phyloP scores from a whole-genome alignment of 805 yeast species.

The Pichia kluyveri region DNA sequence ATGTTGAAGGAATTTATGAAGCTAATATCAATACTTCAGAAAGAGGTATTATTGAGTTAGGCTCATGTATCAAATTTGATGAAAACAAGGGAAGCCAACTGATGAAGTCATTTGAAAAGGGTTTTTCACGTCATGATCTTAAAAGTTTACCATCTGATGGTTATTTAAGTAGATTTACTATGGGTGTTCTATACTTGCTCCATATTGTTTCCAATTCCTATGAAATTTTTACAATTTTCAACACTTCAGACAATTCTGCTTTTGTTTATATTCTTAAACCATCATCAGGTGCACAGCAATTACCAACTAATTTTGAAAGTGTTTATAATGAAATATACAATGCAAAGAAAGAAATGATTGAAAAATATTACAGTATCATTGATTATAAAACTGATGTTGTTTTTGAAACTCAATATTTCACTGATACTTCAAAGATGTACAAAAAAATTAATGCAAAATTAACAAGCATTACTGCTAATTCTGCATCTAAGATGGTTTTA shows the following conservation, averaged over 20 bases:
- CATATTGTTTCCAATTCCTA: slow-evolving; percentile 69
- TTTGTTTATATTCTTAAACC: slow-evolving; percentile 59
- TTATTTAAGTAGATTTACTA: slow-evolving; percentile 46
- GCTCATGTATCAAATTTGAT: slow-evolving; percentile 62
- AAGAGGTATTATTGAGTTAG: slow-evolving; percentile 71
- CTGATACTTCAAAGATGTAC: slow-evolving; percentile 45
- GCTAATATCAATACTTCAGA: slow-evolving; percentile 57
- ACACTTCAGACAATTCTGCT: slow-evolving; percentile 48
- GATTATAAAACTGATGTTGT: slow-evolving; percentile 42
- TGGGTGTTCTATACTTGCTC: slow-evolving; percentile 54
- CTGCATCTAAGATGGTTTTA: slow-evolving; percentile 54
- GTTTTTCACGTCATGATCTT: slow-evolving; percentile 61
- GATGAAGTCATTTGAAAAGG: slow-evolving; percentile 77
- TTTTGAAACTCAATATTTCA: slow-evolving; percentile 48
- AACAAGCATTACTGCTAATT: slow-evolving; percentile 51
- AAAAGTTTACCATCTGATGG: slow-evolving; percentile 35
- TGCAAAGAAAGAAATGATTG: slow-evolving; percentile 37
- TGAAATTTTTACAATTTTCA: slow-evolving; percentile 61
- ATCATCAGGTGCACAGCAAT: slow-evolving; percentile 52
- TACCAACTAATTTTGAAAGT: slow-evolving; percentile 45
- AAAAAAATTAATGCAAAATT: slow-evolving; percentile 48
- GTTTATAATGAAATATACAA: slow-evolving; percentile 46
- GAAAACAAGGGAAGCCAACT: slow-evolving; percentile 70
- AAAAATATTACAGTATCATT: slow-evolving; percentile 36
- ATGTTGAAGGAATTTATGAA: slow-evolving; percentile 68